These are phyloP conservation scores for Candida ulmi DNA, from an alignment of 805 yeast genomes.

Conservation along the genomic window DNA sequence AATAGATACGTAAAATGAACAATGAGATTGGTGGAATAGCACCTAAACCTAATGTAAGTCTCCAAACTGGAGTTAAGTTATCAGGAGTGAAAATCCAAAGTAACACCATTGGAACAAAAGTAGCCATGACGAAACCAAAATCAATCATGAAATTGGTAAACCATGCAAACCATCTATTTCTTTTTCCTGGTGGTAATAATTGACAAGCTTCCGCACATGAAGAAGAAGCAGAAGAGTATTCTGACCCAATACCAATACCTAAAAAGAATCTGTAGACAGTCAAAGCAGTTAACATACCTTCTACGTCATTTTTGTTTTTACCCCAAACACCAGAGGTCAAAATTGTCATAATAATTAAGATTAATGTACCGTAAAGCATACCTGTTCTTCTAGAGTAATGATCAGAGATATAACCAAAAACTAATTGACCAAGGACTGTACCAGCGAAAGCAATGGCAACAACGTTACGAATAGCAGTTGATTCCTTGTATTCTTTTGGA, in stretches of 20 bases:
- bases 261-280: slow-evolving; percentile 82
- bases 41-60: slow-evolving; percentile 85
- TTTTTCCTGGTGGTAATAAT: slow-evolving; percentile 67
- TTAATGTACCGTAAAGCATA: slow-evolving; percentile 71
- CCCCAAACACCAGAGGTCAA: slow-evolving; percentile 90
- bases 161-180: slow-evolving; percentile 87
- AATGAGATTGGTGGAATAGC: slow-evolving; percentile 80
- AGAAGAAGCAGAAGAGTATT: slow-evolving; percentile 89
- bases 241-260: slow-evolving; percentile 93
- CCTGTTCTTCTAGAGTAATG: slow-evolving; percentile 74
- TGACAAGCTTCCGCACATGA: slow-evolving; percentile 91
- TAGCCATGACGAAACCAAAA: slow-evolving; percentile 72
- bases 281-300: slow-evolving; percentile 78
- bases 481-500: slow-evolving; percentile 52
- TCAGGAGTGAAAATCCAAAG: slow-evolving; percentile 73
- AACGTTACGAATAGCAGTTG: slow-evolving; percentile 72
- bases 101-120: slow-evolving; percentile 82
- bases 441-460: slow-evolving; percentile 90
- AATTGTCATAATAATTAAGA: slow-evolving; percentile 73
- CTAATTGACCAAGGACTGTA: slow-evolving; percentile 79
- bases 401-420: slow-evolving; percentile 80
- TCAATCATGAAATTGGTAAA: slow-evolving; percentile 89
- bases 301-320: slow-evolving; percentile 29
- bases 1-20: slow-evolving; percentile 71
- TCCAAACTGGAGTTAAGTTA: slow-evolving; percentile 82